These are phyloP conservation scores for Poronia punctata DNA, from an alignment of 495 filamentous ascomycete genomes.

Conservation along the genomic window DNA sequence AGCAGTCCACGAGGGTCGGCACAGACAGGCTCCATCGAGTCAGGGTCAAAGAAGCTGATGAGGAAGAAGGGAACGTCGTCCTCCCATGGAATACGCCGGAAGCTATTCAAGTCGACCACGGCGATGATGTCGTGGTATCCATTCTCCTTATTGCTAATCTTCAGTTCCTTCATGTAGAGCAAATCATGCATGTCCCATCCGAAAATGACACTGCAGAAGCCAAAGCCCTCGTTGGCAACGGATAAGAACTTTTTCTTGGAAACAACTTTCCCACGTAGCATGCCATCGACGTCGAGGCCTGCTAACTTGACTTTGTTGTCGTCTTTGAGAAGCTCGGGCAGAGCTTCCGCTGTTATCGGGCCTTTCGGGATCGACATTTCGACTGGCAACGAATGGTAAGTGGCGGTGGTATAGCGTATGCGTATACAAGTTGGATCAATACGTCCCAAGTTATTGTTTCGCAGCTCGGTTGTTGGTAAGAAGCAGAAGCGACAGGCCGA, in stretches of 20 bases:
- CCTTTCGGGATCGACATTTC: slow-evolving; percentile 14
- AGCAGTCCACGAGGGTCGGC: slow-evolving; percentile 79
- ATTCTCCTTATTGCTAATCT: slow-evolving; percentile 86
- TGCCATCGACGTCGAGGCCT: slow-evolving; percentile 85
- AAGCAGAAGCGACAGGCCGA: too few relatives aligned
- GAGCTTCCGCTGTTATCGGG: slow-evolving; percentile 50
- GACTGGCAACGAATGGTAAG: too few relatives aligned
- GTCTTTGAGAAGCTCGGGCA: slow-evolving; percentile 58
- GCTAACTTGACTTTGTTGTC: slow-evolving; percentile 89
- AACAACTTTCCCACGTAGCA: slow-evolving; percentile 87
- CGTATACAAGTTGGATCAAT: too few relatives aligned
- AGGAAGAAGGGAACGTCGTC: slow-evolving; percentile 88
- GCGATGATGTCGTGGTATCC: slow-evolving; percentile 89
- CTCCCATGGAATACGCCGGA: slow-evolving; percentile 93
- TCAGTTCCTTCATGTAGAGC: slow-evolving; percentile 78
- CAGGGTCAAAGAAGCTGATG: slow-evolving; percentile 77
- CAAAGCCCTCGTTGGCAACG: slow-evolving; percentile 76
- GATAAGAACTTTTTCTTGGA: slow-evolving; percentile 95
- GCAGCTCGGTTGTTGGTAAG: too few relatives aligned
- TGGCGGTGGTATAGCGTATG: too few relatives aligned
- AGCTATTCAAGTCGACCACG: slow-evolving; percentile 71
- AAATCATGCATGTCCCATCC: slow-evolving; percentile 98
- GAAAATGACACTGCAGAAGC: slow-evolving; percentile 94
- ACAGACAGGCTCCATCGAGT: slow-evolving; percentile 60
- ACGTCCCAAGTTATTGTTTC: too few relatives aligned